phyloP scores from a whole-genome alignment of 1,284 basidiomycete genomes.

The Malassezia japonica region DNA sequence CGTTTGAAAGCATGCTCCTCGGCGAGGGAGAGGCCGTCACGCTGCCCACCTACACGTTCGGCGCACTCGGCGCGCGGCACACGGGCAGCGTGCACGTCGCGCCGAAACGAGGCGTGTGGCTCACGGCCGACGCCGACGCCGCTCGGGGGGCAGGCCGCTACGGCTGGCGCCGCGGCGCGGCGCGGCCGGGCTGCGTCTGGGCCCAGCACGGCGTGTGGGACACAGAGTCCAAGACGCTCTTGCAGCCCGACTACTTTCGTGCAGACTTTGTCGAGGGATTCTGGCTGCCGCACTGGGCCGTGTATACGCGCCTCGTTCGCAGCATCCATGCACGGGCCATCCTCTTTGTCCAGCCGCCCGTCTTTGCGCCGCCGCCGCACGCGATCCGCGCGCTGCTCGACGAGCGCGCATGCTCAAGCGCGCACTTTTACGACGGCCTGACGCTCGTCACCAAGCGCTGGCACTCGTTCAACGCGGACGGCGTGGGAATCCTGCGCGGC shows the following conservation, averaged over 20 bases:
- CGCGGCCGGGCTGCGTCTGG: slow-evolving; percentile 77
- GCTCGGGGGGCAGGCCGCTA: slow-evolving; percentile 50
- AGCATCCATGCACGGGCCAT: slow-evolving; percentile 71
- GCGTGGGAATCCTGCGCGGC: slow-evolving; percentile 64
- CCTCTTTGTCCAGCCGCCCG: slow-evolving; percentile 81
- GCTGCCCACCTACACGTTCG: slow-evolving; percentile 77
- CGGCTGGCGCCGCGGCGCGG: slow-evolving; percentile 74
- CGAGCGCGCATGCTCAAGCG: slow-evolving; percentile 67
- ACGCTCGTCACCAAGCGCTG: slow-evolving; percentile 53
- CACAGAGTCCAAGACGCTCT: slow-evolving; percentile 57
- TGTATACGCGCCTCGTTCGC: slow-evolving; percentile 62
- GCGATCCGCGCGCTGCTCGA: slow-evolving; percentile 55
- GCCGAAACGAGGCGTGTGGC: slow-evolving; percentile 55
- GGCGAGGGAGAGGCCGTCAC: slow-evolving; percentile 78
- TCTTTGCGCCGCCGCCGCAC: slow-evolving; percentile 65
- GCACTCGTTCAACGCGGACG: slow-evolving; percentile 78
- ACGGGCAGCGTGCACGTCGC: slow-evolving; percentile 69
- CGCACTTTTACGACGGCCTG: slow-evolving; percentile 91
- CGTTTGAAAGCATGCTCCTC: slow-evolving; percentile 70
- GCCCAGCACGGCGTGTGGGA: slow-evolving; percentile 91
- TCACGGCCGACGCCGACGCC: slow-evolving; percentile 29
- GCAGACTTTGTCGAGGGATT: slow-evolving; percentile 66
- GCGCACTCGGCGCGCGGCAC: slow-evolving; percentile 65
- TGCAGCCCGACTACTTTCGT: slow-evolving; percentile 65
- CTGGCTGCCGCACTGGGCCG: slow-evolving; percentile 68